Conservation (phyloP, 768 basidiomycete genomes). For the Rubroboletus pulcherrimus region DNA sequence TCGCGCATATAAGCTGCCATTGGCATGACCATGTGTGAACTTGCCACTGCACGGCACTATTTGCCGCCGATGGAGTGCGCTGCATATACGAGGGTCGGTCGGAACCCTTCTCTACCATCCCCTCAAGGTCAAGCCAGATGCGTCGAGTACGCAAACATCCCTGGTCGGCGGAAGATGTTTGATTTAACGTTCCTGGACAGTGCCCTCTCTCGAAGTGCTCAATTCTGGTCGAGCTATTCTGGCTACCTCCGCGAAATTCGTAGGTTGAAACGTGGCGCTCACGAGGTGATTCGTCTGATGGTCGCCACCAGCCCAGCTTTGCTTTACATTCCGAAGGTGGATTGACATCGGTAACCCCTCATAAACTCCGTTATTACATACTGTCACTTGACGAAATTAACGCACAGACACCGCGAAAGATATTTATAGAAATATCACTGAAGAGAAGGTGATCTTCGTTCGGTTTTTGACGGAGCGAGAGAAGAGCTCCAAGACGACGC, state of each 20-base stretch:
- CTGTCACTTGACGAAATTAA: conserved; percentile 4
- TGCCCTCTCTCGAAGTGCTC: conserved; percentile 71
- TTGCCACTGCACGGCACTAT: conserved; percentile 69
- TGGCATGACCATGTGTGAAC: conserved; percentile 74
- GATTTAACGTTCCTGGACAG: conserved; percentile 33
- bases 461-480: conserved; percentile 46
- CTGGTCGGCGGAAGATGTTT: neutral
- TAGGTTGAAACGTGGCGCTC: conserved; percentile 38
- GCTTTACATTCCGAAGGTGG: conserved; percentile 70
- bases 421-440: conserved; percentile 61
- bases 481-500: conserved; percentile 27
- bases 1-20: conserved; percentile 57
- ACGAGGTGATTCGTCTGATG: conserved; percentile 18
- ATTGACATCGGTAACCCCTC: conserved; percentile 60
- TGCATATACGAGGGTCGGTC: conserved; percentile 11
- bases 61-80: conserved; percentile 65
- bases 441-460: conserved; percentile 53
- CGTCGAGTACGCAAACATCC: conserved; percentile 42
- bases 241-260: conserved; percentile 78
- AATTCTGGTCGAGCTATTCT: conserved; percentile 84
- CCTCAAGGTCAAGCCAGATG: conserved; percentile 40
- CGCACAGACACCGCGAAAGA: conserved; percentile 57
- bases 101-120: neutral
- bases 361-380: conserved; percentile 6
- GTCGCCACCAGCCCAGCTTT: conserved; percentile 58